Percentiles rank a stretch among this genome's conserved stretches.
Evolutionary conservation across 768 basidiomycete species (phyloP).

Genomic region (Pleurotus cornucopiae): DNA sequence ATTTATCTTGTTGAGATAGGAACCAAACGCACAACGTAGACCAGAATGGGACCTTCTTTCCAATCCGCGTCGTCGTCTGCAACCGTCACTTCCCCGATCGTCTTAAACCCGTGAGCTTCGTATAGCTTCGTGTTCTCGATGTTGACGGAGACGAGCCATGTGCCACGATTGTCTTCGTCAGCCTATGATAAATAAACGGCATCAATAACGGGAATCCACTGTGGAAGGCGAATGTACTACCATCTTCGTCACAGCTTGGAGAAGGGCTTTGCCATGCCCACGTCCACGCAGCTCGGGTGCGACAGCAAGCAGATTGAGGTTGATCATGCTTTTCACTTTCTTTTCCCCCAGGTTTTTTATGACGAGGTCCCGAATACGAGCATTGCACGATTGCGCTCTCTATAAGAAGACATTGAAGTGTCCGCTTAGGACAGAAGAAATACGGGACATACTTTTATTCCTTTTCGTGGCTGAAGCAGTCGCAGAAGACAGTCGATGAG

Average conservation of each 20-base stretch:
- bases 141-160: slow-evolving; percentile 3
- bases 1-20: too few species aligned
- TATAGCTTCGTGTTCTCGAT: slow-evolving; percentile 6
- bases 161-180: background rate
- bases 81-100: background rate
- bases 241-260: background rate
- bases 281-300: background rate
- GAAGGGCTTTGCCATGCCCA: background rate
- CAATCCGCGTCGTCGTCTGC: slow-evolving; percentile 4
- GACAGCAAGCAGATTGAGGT: background rate
- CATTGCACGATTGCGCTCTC: background rate
- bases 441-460: background rate
- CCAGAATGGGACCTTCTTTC: slow-evolving; percentile 1
- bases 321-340: slow-evolving; percentile 2
- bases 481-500: background rate
- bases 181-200: background rate
- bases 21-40: background rate
- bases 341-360: slow-evolving; percentile 2
- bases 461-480: background rate
- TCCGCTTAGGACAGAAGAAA: background rate
- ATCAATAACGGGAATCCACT: background rate
- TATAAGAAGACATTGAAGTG: background rate
- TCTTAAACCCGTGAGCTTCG: slow-evolving; percentile 1
- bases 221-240: background rate
- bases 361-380: background rate